Evolutionary conservation across 768 basidiomycete genomes (phyloP).

Genomic region (Termitomyces sp.): DNA sequence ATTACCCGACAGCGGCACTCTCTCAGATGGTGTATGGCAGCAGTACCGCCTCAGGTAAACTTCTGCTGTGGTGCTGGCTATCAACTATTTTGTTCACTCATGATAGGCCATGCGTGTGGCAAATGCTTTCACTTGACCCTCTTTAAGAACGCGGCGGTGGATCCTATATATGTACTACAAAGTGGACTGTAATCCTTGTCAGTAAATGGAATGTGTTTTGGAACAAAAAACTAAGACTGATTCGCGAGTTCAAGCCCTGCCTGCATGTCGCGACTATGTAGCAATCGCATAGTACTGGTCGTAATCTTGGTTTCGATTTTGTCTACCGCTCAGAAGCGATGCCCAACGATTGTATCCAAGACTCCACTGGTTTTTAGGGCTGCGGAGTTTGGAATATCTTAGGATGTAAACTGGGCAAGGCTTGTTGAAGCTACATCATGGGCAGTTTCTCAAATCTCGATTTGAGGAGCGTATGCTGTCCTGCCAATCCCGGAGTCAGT

Average conservation of each 20-base stretch:
- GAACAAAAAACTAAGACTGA: constrained; percentile 55
- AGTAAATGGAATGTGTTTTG: constrained; percentile 64
- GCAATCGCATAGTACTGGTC: constrained; percentile 46
- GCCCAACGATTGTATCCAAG: constrained; percentile 24
- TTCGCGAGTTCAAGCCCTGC: constrained; percentile 36
- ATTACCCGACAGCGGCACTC: constrained; percentile 77
- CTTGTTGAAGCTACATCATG: constrained; percentile 51
- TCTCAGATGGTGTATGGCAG: constrained; percentile 79
- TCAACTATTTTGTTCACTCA: background rate
- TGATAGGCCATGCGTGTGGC: constrained; percentile 65
- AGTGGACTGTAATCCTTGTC: constrained; percentile 74
- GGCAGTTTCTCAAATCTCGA: constrained; percentile 62
- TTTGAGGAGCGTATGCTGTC: constrained; percentile 62
- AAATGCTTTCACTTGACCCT: constrained; percentile 77
- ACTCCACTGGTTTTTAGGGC: constrained; percentile 38
- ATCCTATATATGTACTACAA: constrained; percentile 72
- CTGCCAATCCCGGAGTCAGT: constrained; percentile 57
- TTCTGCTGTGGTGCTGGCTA: constrained; percentile 1
- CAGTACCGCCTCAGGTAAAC: constrained; percentile 54
- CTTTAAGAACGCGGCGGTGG: constrained; percentile 57
- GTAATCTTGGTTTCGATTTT: constrained; percentile 77
- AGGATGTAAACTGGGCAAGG: constrained; percentile 67
- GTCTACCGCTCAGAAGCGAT: constrained; percentile 72
- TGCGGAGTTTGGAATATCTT: constrained; percentile 85
- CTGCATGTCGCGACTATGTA: background rate